phyloP scores from a whole-genome alignment of 306 rosid genomes.

The Geum urbanum region DNA sequence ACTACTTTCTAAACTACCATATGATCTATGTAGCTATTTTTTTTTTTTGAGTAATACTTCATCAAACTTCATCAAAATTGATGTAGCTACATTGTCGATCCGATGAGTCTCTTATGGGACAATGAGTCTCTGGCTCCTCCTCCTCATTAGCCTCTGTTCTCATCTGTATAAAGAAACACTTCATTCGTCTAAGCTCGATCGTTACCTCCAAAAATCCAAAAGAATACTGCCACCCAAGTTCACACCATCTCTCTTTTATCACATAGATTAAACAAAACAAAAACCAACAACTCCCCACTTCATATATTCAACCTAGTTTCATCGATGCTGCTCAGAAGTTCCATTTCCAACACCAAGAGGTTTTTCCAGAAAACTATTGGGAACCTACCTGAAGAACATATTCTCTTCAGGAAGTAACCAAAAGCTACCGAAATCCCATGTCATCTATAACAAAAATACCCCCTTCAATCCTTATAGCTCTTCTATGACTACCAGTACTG shows the following conservation, averaged over 20 bases:
- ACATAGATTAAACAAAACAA: too few relatives aligned
- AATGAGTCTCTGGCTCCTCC: conserved; percentile 36
- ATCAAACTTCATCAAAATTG: too few relatives aligned
- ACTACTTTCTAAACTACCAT: too few relatives aligned
- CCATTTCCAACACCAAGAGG: conserved; percentile 70
- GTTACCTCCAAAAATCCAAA: conserved; percentile 32
- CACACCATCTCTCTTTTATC: too few relatives aligned
- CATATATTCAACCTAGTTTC: not conserved
- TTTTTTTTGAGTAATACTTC: too few relatives aligned
- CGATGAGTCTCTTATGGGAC: too few relatives aligned
- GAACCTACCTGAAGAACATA: conserved; percentile 58
- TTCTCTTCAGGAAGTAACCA: conserved; percentile 51
- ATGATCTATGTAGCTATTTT: too few relatives aligned
- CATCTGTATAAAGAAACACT: conserved; percentile 47
- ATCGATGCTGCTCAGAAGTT: conserved; percentile 59
- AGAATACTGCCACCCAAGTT: not conserved
- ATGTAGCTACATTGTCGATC: too few relatives aligned
- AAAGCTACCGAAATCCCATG: conserved; percentile 63
- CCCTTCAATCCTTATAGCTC: conserved; percentile 19
- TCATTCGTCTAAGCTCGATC: conserved; percentile 20
- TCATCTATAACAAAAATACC: not conserved
- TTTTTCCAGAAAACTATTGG: conserved; percentile 65
- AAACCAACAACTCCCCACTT: conserved; percentile 19
- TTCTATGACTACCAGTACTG: not conserved
- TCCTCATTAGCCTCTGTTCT: conserved; percentile 10